Evolutionary conservation across 208 protist genomes (phyloP).

Genomic region (Acanthamoeba healyi): DNA sequence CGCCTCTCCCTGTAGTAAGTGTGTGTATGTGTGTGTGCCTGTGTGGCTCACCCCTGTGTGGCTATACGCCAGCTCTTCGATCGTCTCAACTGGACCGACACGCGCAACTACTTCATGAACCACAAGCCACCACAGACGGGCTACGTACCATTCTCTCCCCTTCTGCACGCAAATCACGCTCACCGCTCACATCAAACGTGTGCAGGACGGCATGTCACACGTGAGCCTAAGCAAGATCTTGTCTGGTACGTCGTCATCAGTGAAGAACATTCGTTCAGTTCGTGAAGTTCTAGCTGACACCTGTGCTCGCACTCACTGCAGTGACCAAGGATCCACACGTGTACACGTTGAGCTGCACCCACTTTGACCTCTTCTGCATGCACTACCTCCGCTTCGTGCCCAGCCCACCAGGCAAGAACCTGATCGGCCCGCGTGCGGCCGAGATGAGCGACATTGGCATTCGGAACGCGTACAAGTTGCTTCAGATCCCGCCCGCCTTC

Average conservation of each 20-base stretch:
- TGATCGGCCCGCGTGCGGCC: background rate
- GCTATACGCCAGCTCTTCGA: background rate
- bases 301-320: background rate
- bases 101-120: background rate
- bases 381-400: background rate
- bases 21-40: too few relatives aligned
- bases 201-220: background rate
- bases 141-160: background rate
- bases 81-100: background rate
- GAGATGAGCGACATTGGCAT: slow-evolving; percentile 6
- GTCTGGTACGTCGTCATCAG: background rate
- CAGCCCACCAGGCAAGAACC: background rate
- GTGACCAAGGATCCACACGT: background rate
- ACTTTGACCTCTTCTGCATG: background rate
- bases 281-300: background rate
- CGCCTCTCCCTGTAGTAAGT: background rate
- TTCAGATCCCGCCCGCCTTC: slow-evolving; percentile 7
- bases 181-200: background rate
- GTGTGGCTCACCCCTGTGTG: background rate
- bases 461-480: background rate
- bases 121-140: background rate
- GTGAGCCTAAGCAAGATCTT: background rate
- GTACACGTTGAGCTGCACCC: background rate
- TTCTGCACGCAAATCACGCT: background rate
- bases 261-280: too few relatives aligned